Evolutionary conservation across 768 basidiomycete genomes (phyloP).

Genomic region (Tulasnella sp.): DNA sequence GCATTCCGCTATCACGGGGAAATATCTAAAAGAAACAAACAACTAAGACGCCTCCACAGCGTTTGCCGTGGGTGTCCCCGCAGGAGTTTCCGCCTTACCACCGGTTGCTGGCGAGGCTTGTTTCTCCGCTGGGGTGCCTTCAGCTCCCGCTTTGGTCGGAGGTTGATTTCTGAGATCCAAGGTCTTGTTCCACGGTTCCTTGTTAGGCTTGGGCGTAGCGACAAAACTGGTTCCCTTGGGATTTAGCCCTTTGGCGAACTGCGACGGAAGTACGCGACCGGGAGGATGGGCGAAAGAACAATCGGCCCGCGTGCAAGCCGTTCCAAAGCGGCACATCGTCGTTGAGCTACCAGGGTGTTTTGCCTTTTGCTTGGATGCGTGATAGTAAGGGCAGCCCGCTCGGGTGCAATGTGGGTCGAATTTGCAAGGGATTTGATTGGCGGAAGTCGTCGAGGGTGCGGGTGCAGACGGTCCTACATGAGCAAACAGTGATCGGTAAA

Average conservation of each 20-base stretch:
- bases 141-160: neutral
- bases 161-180: conserved; percentile 17
- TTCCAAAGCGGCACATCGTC: conserved; percentile 73
- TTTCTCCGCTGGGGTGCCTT: neutral
- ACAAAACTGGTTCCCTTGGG: neutral
- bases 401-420: conserved; percentile 71
- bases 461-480: conserved; percentile 19
- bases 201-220: neutral
- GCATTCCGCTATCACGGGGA: neutral
- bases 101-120: conserved; percentile 5
- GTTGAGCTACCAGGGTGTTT: conserved; percentile 17
- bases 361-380: conserved; percentile 46
- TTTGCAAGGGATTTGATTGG: conserved; percentile 49
- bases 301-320: conserved; percentile 75
- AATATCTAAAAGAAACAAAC: neutral
- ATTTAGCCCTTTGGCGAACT: conserved; percentile 71
- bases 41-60: conserved; percentile 18
- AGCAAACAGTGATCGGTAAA: conserved; percentile 13
- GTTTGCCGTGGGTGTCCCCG: neutral
- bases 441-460: conserved; percentile 29
- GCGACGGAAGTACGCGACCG: conserved; percentile 70
- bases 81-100: neutral
- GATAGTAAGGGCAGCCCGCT: conserved; percentile 61
- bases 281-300: conserved; percentile 93
- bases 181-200: conserved; percentile 21